Evolutionary conservation across 192 early-diverging fungal genomes (phyloP).

Genomic region (Entomortierella parvispora): DNA sequence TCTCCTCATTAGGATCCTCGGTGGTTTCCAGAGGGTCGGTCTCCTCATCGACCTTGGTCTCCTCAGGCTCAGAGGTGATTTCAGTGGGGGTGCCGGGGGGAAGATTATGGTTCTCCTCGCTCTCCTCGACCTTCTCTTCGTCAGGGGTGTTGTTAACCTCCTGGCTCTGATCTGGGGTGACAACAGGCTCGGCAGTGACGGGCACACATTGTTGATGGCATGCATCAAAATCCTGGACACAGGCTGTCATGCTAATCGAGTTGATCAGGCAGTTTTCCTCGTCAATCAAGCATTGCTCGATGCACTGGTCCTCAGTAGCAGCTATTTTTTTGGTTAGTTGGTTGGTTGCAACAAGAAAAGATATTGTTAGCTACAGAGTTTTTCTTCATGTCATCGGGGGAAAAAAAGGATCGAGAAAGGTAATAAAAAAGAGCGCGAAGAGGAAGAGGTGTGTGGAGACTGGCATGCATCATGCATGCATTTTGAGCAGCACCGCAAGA

Average conservation of each 20-base stretch:
- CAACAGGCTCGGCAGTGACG: neutral
- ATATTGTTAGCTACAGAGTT: neutral
- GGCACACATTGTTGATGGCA: slow-evolving; percentile 20
- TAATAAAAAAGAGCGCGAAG: neutral
- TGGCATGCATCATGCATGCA: too few relatives aligned
- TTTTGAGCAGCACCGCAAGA: too few relatives aligned
- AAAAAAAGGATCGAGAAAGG: too few relatives aligned
- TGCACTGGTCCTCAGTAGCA: slow-evolving; percentile 4
- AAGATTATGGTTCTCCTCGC: neutral
- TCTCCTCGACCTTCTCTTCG: neutral
- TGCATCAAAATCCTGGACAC: slow-evolving; percentile 13
- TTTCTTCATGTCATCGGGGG: neutral
- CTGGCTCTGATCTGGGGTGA: neutral
- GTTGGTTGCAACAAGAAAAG: neutral
- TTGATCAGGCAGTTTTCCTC: slow-evolving; percentile 37
- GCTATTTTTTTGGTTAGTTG: neutral
- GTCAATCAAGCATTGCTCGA: slow-evolving; percentile 19
- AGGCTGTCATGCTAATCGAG: slow-evolving; percentile 11
- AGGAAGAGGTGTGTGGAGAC: too few relatives aligned
- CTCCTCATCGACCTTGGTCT: neutral
- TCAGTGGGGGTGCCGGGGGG: too few relatives aligned
- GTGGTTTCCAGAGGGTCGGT: neutral
- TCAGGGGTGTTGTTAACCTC: neutral
- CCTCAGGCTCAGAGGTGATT: too few relatives aligned
- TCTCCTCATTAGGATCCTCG: neutral